These are phyloP conservation scores for Dictyostelium capitatum DNA, from an alignment of 78 protist genomes.

Conservation along the genomic window DNA sequence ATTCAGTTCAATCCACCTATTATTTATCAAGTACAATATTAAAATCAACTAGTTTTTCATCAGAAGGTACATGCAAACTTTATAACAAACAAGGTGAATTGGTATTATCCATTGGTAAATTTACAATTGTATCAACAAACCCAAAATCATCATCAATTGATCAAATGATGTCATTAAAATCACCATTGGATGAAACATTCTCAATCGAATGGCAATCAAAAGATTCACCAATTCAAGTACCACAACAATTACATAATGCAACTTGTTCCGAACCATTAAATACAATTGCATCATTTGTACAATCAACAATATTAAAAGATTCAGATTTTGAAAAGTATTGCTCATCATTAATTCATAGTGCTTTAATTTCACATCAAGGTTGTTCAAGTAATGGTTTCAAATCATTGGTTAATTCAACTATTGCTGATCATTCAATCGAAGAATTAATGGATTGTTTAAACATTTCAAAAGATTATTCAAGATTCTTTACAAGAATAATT, in stretches of 20 bases:
- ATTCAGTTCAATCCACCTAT: background rate
- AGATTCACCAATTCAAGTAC: conserved; percentile 23
- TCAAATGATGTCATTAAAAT: background rate
- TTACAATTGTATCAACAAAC: conserved; percentile 4
- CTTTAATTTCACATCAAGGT: background rate
- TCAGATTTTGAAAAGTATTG: background rate
- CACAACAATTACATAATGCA: background rate
- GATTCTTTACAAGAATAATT: conserved; percentile 9
- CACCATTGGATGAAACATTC: conserved; percentile 50
- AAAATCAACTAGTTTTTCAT: background rate
- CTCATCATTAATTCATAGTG: background rate
- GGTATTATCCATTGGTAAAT: background rate
- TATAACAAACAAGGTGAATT: conserved; percentile 1
- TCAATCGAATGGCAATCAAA: conserved; percentile 48
- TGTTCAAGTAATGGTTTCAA: background rate
- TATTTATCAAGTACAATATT: background rate
- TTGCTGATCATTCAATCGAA: background rate
- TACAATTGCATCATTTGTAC: background rate
- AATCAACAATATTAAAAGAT: background rate
- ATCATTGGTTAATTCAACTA: background rate
- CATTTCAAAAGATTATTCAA: background rate
- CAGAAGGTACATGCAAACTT: background rate
- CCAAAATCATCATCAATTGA: background rate
- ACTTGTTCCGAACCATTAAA: background rate
- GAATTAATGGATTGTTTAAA: background rate